Conservation (phyloP, 2,329 filamentous ascomycete species). For the Diplodia intermedia region DNA sequence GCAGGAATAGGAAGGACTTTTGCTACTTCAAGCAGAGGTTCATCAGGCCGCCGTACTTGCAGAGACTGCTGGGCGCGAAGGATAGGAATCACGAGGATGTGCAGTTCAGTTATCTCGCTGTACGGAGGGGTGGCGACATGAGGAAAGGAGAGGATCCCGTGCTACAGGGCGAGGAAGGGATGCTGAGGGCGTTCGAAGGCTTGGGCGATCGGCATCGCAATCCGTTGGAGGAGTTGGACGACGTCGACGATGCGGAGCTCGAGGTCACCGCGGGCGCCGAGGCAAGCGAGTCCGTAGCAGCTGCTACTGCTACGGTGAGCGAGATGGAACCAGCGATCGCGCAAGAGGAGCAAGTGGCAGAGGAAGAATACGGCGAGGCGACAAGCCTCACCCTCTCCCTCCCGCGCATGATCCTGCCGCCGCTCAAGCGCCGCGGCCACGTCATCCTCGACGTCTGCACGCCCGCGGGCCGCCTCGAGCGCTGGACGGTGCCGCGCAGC, state of each 20-base stretch:
- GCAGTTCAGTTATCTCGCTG: constrained; percentile 85
- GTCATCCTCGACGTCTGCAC: constrained; percentile 92
- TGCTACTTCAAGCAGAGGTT: constrained; percentile 92
- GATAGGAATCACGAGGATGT: constrained; percentile 88
- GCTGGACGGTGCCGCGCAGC: constrained; percentile 88
- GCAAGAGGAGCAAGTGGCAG: not conserved
- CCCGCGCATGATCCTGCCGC: constrained; percentile 77
- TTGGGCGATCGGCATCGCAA: constrained; percentile 55
- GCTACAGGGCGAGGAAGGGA: constrained; percentile 66
- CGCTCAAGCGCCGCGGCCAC: constrained; percentile 87
- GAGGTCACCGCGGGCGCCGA: constrained; percentile 33
- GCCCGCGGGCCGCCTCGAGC: constrained; percentile 81
- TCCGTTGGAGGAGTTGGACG: constrained; percentile 18
- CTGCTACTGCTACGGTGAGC: not conserved
- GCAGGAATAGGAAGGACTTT: constrained; percentile 80
- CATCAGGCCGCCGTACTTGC: constrained; percentile 81
- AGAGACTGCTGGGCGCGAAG: constrained; percentile 72
- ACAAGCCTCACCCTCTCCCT: constrained; percentile 66
- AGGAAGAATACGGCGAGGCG: constrained; percentile 36
- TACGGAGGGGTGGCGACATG: constrained; percentile 76
- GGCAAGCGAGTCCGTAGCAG: not conserved
- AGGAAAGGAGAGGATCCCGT: constrained; percentile 50
- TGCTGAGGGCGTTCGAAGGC: constrained; percentile 69
- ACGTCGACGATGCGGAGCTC: constrained; percentile 33
- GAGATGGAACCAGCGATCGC: not conserved